A percentile compares a stretch with the other conserved stretches of the same genome.
Evolutionary conservation across 228 moss, liverwort and hornwort species (phyloP).

Genomic region (Sphagnum magellanicum): DNA sequence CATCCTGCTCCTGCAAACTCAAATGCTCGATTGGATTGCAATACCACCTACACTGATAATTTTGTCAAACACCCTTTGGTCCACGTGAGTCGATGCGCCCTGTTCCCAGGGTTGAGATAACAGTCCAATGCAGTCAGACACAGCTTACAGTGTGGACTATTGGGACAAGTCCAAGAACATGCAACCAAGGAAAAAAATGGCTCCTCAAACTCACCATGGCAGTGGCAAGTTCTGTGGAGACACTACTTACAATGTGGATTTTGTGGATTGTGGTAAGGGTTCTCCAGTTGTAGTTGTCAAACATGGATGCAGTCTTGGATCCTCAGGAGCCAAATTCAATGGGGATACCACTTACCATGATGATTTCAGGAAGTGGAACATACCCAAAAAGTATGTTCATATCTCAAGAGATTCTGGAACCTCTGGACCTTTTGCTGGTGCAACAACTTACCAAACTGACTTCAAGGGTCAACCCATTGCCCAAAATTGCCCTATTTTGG

Average conservation of each 20-base stretch:
- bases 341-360: conserved; percentile 74
- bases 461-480: conserved; percentile 34
- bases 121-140: conserved; percentile 39
- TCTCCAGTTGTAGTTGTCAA: conserved; percentile 10
- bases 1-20: conserved; percentile 12
- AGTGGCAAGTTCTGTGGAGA: conserved; percentile 58
- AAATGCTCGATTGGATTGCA: conserved; percentile 34
- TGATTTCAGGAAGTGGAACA: conserved; percentile 57
- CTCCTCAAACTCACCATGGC: conserved; percentile 1
- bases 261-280: conserved; percentile 34
- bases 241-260: conserved; percentile 55
- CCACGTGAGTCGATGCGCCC: conserved; percentile 33
- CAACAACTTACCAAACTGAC: conserved; percentile 55
- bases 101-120: conserved; percentile 10
- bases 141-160: conserved; percentile 67
- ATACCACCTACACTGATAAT: conserved; percentile 71
- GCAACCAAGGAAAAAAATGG: conserved; percentile 20
- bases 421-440: conserved; percentile 34
- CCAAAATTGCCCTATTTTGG: conserved; percentile 35
- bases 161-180: conserved; percentile 67
- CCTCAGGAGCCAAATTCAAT: conserved; percentile 60
- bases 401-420: conserved; percentile 32
- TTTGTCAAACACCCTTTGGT: conserved; percentile 54
- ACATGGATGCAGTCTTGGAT: conserved; percentile 57
- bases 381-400: conserved; percentile 36